Evolutionary conservation across 495 filamentous ascomycete species (phyloP).

Genomic region (Penicillium taxi): DNA sequence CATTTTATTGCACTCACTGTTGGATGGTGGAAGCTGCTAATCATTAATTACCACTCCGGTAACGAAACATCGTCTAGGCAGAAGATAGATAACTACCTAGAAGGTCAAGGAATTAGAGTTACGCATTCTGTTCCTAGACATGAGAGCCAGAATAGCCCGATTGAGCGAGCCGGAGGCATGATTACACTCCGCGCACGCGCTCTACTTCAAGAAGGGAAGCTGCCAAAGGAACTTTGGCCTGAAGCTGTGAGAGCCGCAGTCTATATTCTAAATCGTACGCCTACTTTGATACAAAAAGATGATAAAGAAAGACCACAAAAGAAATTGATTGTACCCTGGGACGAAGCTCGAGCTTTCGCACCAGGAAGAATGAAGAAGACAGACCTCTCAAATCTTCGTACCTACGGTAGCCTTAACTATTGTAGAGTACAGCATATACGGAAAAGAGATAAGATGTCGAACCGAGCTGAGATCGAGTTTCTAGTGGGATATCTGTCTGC

Average conservation of each 20-base stretch:
- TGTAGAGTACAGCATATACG: not conserved
- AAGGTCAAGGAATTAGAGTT: too few relatives aligned
- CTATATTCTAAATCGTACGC: slow-evolving; percentile 7
- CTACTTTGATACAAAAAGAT: not conserved
- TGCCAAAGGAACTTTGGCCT: slow-evolving; percentile 10
- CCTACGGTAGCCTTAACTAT: slow-evolving; percentile 3
- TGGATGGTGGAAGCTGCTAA: too few relatives aligned
- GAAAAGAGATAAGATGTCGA: slow-evolving; percentile 4
- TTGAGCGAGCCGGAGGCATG: too few relatives aligned
- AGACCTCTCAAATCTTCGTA: slow-evolving; percentile 5
- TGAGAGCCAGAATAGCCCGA: too few relatives aligned
- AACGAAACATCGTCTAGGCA: too few relatives aligned
- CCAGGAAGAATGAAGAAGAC: not conserved
- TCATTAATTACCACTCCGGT: too few relatives aligned
- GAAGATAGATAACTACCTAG: too few relatives aligned
- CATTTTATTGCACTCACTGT: too few relatives aligned
- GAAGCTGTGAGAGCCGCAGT: not conserved
- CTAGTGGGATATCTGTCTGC: slow-evolving; percentile 6
- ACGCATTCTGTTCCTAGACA: too few relatives aligned
- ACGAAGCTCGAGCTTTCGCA: not conserved
- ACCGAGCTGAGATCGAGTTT: slow-evolving; percentile 2
- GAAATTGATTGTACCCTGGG: slow-evolving; percentile 1
- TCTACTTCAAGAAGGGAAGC: slow-evolving; percentile 1
- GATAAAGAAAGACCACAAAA: too few relatives aligned
- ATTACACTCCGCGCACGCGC: not conserved